These are phyloP conservation scores for Rickenella mellea DNA, from an alignment of 768 basidiomycete species.

Conservation along the genomic window DNA sequence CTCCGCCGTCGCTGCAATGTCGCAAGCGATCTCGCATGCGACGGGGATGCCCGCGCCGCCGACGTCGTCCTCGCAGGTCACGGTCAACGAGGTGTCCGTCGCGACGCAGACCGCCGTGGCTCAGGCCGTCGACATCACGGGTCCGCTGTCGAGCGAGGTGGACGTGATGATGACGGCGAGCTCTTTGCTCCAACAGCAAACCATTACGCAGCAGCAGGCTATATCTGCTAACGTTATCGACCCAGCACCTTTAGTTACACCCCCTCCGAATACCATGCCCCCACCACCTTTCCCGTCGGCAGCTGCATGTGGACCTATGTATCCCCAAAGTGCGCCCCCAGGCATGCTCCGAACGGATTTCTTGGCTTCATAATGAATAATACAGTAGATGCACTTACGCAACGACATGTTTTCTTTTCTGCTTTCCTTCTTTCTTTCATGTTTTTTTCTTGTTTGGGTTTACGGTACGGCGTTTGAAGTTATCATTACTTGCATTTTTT, in stretches of 20 bases:
- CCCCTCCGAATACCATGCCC: slow-evolving; percentile 14
- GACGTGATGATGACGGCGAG: slow-evolving; percentile 71
- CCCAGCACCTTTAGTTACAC: slow-evolving; percentile 16
- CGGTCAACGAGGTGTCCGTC: slow-evolving; percentile 47
- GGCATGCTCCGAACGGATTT: no score
- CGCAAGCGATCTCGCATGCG: slow-evolving; percentile 28
- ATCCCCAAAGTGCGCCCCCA: no score
- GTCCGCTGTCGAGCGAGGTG: slow-evolving; percentile 65
- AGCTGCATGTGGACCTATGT: no score
- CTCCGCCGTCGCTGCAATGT: slow-evolving; percentile 31
- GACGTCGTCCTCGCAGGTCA: slow-evolving; percentile 30
- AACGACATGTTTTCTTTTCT: no score
- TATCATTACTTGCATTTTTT: no score
- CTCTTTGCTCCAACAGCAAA: slow-evolving; percentile 39
- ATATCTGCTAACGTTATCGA: no score
- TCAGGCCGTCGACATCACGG: slow-evolving; percentile 70
- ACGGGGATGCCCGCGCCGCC: slow-evolving; percentile 24
- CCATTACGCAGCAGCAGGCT: slow-evolving; percentile 13
- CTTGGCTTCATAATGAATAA: no score
- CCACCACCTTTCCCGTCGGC: slow-evolving; percentile 16
- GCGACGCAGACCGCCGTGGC: slow-evolving; percentile 74
- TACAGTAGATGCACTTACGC: no score
- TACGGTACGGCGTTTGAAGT: no score
- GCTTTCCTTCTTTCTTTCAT: no score
- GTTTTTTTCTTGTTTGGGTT: no score